These are phyloP conservation scores for Elongisporangium undulatum DNA, from an alignment of 352 stramenopile species.

Conservation along the genomic window DNA sequence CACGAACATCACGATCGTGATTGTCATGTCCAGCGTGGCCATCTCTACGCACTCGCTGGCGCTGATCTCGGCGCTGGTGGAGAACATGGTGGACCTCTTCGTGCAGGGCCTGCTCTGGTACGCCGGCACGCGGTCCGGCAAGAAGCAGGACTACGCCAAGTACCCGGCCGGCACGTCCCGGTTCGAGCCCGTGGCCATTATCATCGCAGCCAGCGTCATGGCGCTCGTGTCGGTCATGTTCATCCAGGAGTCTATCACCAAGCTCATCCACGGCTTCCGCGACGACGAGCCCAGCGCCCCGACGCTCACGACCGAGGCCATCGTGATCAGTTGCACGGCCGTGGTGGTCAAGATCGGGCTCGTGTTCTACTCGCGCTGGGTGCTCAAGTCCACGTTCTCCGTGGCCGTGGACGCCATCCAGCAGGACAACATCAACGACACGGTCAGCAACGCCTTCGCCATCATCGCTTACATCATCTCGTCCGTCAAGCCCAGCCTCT, in stretches of 20 bases:
- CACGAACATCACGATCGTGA: slow-evolving; percentile 64
- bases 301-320: slow-evolving; percentile 80
- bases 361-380: slow-evolving; percentile 57
- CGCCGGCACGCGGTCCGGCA: slow-evolving; percentile 74
- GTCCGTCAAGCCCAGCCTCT: slow-evolving; percentile 41
- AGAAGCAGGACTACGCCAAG: slow-evolving; percentile 80
- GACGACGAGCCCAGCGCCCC: slow-evolving; percentile 68
- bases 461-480: slow-evolving; percentile 66
- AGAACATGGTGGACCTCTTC: slow-evolving; percentile 92
- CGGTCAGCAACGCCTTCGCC: slow-evolving; percentile 88
- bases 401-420: slow-evolving; percentile 52
- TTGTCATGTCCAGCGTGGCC: slow-evolving; percentile 66
- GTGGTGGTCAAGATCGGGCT: slow-evolving; percentile 71
- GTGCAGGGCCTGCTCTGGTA: slow-evolving; percentile 89
- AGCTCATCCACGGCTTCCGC: slow-evolving; percentile 35
- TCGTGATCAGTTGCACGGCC: slow-evolving; percentile 68
- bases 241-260: slow-evolving; percentile 53
- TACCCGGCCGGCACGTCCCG: slow-evolving; percentile 90
- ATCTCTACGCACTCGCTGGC: slow-evolving; percentile 84
- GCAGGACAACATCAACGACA: slow-evolving; percentile 95
- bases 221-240: slow-evolving; percentile 87
- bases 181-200: slow-evolving; percentile 91
- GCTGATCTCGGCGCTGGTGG: slow-evolving; percentile 87
- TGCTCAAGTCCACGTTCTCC: slow-evolving; percentile 46
- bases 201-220: slow-evolving; percentile 91